Base-by-base conservation (phyloP, 768 basidiomycete species). In the Gymnopilus dilepis region DNA sequence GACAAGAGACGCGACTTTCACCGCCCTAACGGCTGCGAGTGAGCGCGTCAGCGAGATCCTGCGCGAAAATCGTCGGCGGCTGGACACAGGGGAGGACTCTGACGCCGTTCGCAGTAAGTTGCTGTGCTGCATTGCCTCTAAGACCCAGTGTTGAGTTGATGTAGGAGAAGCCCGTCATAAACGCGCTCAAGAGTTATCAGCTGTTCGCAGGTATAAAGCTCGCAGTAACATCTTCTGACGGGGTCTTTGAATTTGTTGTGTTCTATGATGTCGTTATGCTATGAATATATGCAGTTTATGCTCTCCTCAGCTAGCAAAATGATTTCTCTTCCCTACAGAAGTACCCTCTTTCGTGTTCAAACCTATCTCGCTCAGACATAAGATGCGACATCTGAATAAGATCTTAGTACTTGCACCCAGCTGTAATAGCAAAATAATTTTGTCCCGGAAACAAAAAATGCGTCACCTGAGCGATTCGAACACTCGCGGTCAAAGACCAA, bases 391-490 rank as follows among this genome's bases (percentile, higher is more conserved):
- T 37, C 34, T 34, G 34, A 37, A 15, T 37, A 15, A 37, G 3
- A 37, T 8, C n/a, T n/a, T n/a, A n/a, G n/a, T n/a, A n/a, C n/a
- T n/a, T n/a, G n/a, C n/a, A n/a, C n/a, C n/a, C n/a, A n/a, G n/a
- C n/a, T n/a, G n/a, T n/a, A n/a, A n/a, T n/a, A n/a, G n/a, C n/a
- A n/a, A n/a, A n/a, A n/a, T n/a, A n/a, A n/a, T n/a, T n/a, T n/a
- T n/a, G n/a, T 2, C 2, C 34, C 2, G 9, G 34, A 37, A 37
- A 55, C 45, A 64, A 74, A 79, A 78, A 73, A 66, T n/a, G 57
- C 79, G 78, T 79, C 80, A 81, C 80, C 80, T 80, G 80, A 78
- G 78, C 78, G 80, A 80, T 81, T 81, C 80, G 78, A 81, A 80
- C 78, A 80, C 78, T 78, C 78, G 78, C 78, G 78, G 76, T 76